Base-by-base conservation (phyloP, 2,329 filamentous ascomycete genomes). In the Neodidymelliopsis sp. region DNA sequence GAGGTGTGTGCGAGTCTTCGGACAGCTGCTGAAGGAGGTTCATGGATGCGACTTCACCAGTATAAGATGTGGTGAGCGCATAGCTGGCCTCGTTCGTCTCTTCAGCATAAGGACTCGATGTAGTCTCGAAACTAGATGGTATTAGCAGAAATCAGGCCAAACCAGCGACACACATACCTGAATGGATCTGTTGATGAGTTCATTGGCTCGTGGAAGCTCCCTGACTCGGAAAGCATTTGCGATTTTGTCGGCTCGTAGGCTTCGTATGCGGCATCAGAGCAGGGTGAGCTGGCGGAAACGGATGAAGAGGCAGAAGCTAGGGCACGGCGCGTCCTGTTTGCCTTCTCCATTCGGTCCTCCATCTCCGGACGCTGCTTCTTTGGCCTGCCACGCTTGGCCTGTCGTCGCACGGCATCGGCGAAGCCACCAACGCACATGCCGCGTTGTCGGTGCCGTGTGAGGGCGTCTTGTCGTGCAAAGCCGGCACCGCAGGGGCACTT, bases 341-440 rank as follows among this genome's bases (percentile, higher is more conserved):
- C 79, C 61, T 87, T 87, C 11, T 81, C 77, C 18, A 80, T 71
- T 43, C 83, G 76, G 31, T 82, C 76, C 28, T 84, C 83, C 69
- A 82, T 76, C 46, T 84, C 82, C 7, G 83, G 84, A 22, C 83
- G 75, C 49, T 80, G 76, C 73, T 87, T 87, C 74, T 82, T 83
- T 15, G 84, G 84, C 31, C 84, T 77, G 37, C 85, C 85, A 52
- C 87, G 84, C 74, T 88, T 88, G 27, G 81, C 81, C 24, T 82
- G 81, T 70, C 86, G 86, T 67, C 84, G 83, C 20, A 87, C 81
- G 38, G 85, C 81, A 28, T 92, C 92, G 56, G 96, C 91, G 63
- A 97, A 95, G 4, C 91, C 93, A 46, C 94, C 94, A 47, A 94
- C 88, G 74, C 94, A 99, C 90, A 97, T 96, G 44, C 93, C 94